Evolutionary conservation across 83 land plant species (phyloP).

Genomic region (Diphasiastrum complanatum): DNA sequence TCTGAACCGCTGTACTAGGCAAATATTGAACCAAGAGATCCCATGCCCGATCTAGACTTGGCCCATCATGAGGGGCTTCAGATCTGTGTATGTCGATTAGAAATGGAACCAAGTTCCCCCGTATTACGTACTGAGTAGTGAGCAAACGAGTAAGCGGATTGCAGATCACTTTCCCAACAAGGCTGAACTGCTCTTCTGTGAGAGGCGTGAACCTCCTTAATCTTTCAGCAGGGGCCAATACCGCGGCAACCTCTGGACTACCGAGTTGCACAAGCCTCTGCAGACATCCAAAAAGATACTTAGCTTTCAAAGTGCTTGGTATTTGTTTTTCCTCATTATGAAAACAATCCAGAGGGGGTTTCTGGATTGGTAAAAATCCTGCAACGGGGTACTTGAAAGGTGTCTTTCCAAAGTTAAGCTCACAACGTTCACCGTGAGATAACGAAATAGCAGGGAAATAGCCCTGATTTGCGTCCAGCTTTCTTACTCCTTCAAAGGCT

Average conservation of each 20-base stretch:
- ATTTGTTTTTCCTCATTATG: neutral
- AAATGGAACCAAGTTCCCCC: constrained; percentile 66
- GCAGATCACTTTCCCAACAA: constrained; percentile 56
- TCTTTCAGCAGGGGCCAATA: constrained; percentile 54
- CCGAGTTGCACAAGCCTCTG: constrained; percentile 63
- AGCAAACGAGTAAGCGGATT: constrained; percentile 38
- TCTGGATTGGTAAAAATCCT: constrained; percentile 60
- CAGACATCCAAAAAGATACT: constrained; percentile 54
- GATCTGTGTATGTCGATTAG: constrained; percentile 51
- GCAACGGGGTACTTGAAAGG: constrained; percentile 77
- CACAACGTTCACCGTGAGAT: constrained; percentile 83
- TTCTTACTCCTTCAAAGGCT: constrained; percentile 59
- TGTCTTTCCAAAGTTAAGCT: constrained; percentile 73
- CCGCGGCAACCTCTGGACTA: constrained; percentile 39
- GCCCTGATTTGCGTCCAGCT: constrained; percentile 50
- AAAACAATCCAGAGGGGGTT: constrained; percentile 38
- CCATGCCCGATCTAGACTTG: constrained; percentile 57
- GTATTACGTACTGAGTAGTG: constrained; percentile 42
- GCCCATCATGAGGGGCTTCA: constrained; percentile 69
- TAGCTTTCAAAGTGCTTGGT: constrained; percentile 24
- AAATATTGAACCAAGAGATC: constrained; percentile 47
- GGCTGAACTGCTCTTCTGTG: constrained; percentile 40
- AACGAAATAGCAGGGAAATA: constrained; percentile 89
- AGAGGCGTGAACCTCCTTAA: constrained; percentile 51
- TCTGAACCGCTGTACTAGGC: constrained; percentile 18